Percentiles rank a stretch among this genome's conserved stretches.
These are phyloP conservation scores for Inonotus obliquus DNA, from an alignment of 1,284 basidiomycete species.

Conservation along the genomic window DNA sequence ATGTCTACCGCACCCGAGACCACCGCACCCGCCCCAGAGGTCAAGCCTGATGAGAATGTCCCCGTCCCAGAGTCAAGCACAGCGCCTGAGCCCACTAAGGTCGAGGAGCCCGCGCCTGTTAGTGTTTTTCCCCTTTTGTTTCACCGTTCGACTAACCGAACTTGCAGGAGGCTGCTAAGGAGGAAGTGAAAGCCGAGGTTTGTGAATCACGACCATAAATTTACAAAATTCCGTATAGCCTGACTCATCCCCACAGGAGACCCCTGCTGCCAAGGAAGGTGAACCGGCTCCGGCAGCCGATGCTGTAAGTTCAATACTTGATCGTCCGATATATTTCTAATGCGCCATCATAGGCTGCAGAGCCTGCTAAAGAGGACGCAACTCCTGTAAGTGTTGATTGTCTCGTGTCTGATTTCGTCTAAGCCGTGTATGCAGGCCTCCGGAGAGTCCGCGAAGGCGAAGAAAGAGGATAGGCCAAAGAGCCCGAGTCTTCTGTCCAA, in stretches of 20 bases:
- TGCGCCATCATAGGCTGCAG: constrained; percentile 22
- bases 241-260: constrained; percentile 26
- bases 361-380: constrained; percentile 42
- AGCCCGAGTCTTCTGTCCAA: constrained; percentile 69
- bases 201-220: constrained; percentile 5
- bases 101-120: constrained; percentile 30
- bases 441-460: constrained; percentile 26
- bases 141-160: background rate
- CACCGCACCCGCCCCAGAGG: constrained; percentile 33
- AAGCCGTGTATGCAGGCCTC: background rate
- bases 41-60: constrained; percentile 23
- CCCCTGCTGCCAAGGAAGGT: constrained; percentile 28
- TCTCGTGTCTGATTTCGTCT: constrained; percentile 5
- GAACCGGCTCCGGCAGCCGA: constrained; percentile 48
- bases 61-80: constrained; percentile 30
- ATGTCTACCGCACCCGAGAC: constrained; percentile 69
- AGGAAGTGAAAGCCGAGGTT: constrained; percentile 25
- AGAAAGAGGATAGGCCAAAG: constrained; percentile 74
- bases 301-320: constrained; percentile 38
- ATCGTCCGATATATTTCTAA: constrained; percentile 26
- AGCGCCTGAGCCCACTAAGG: constrained; percentile 26
- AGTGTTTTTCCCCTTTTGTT: constrained; percentile 22
- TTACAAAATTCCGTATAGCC: background rate
- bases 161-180: constrained; percentile 44
- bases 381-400: constrained; percentile 49